Evolutionary conservation across 176 grass and related monocot species (phyloP).

Genomic region (Oryza brachyantha): DNA sequence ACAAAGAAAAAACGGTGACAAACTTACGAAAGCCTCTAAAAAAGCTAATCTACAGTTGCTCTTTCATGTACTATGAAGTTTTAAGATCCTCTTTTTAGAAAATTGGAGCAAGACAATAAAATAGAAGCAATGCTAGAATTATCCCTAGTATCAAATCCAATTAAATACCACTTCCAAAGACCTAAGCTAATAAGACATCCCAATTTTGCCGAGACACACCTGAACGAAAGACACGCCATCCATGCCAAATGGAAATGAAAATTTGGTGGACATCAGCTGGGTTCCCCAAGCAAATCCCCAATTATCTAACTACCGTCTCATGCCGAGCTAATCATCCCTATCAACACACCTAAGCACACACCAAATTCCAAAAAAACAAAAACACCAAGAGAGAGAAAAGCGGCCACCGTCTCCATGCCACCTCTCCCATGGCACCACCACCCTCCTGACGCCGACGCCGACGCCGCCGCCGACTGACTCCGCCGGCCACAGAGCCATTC

Average conservation of each 20-base stretch:
- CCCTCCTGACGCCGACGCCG: constrained; percentile 12
- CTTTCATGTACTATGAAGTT: too few relatives aligned
- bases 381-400: not conserved
- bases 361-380: constrained; percentile 14
- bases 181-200: too few relatives aligned
- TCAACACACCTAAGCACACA: constrained; percentile 26
- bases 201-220: too few relatives aligned
- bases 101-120: too few relatives aligned
- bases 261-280: not conserved
- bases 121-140: too few relatives aligned
- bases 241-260: not conserved
- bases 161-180: too few relatives aligned
- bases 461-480: constrained; percentile 29
- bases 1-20: too few relatives aligned
- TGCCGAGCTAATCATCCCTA: constrained; percentile 7
- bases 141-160: too few relatives aligned
- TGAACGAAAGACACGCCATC: rapidly evolving
- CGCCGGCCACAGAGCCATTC: not conserved
- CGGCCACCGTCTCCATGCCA: constrained; percentile 22
- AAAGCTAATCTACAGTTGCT: too few relatives aligned
- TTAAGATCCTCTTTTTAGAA: too few relatives aligned
- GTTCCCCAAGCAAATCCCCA: not conserved
- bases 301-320: not conserved
- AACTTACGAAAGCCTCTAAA: too few relatives aligned
- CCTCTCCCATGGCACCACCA: not conserved